Conservation (phyloP, 1,139 yeast species). For the Nakaseomyces kungkrabaensis region DNA sequence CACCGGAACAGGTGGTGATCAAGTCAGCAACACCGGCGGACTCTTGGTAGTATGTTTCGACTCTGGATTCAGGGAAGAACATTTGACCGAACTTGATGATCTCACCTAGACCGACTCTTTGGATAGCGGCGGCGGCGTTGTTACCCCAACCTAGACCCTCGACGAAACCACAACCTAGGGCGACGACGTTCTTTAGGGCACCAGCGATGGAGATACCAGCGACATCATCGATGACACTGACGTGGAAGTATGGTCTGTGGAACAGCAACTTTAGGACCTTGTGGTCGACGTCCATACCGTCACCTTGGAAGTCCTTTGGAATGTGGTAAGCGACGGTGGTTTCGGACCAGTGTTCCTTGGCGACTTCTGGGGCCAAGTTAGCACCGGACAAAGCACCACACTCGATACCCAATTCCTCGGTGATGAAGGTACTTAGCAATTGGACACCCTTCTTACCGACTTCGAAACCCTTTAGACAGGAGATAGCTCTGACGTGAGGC, state of each 20-base stretch:
- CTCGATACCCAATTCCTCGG: slow-evolving; percentile 65
- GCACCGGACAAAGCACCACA: slow-evolving; percentile 96
- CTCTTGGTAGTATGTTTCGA: slow-evolving; percentile 78
- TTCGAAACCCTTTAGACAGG: slow-evolving; percentile 87
- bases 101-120: slow-evolving; percentile 86
- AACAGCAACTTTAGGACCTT: slow-evolving; percentile 58
- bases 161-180: slow-evolving; percentile 88
- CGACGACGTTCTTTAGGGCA: slow-evolving; percentile 88
- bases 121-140: slow-evolving; percentile 90
- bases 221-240: slow-evolving; percentile 74
- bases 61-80: slow-evolving; percentile 57
- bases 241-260: slow-evolving; percentile 95
- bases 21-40: slow-evolving; percentile 94
- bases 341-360: slow-evolving; percentile 85
- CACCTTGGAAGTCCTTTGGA: slow-evolving; percentile 59
- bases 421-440: slow-evolving; percentile 63
- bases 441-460: slow-evolving; percentile 72
- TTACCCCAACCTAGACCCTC: slow-evolving; percentile 98
- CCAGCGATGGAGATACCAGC: slow-evolving; percentile 93
- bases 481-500: slow-evolving; percentile 67
- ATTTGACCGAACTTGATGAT: slow-evolving; percentile 72
- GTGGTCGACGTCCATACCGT: slow-evolving; percentile 62
- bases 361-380: slow-evolving; percentile 89
- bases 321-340: slow-evolving; percentile 83
- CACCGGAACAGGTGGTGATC: slow-evolving; percentile 92